Base-by-base conservation (phyloP, 805 yeast species). In the Wickerhamiella cacticola region DNA sequence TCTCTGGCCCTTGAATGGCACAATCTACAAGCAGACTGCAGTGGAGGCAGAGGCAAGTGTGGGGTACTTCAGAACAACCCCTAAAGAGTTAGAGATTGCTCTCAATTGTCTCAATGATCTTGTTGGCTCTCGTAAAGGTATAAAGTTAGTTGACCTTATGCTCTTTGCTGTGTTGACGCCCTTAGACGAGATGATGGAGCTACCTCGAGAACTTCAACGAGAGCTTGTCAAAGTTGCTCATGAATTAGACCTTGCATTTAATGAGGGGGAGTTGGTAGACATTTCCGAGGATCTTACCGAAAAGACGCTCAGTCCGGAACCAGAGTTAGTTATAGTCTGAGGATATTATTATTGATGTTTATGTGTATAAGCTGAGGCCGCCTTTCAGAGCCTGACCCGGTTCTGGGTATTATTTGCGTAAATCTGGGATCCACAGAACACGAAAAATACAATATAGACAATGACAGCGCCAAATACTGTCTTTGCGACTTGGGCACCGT, bases 401-500 rank as follows among this genome's bases (percentile, higher is more conserved):
- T 43, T 43, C 19, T 43, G 46, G 40, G 25, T 18, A 19, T 43
- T 43, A 24, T 43, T 43, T 7, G 46, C 46, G 31, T 26, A 43
- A 21, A 43, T 43, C 13, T 89, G 97, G 56, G 78, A 78, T 3
- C 96, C 97, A 65, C 97, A 89, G 67, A 88, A 89, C 26, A 80
- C 68, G 58, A 92, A 82, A 72, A 87, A 86, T 26, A 70, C 72
- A 49, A 78, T 65, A 63, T 89, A 89, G 9, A 89, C 87, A 49
- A 81, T 62, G 7, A 88, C 96, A 22, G 97, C 96, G 45, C 87
- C 80, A 67, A 82, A 82, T 22, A 89, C 80, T 3, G 97, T 92
- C 55, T 76, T 76, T 24, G 97, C 95, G 34, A 89, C 97, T 25
- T 92, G 95, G 53, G 78, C 78, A 13, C 97, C 97, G 61, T 92